Conservation (phyloP, 176 grass and related monocot species). For the Oryza australiensis region DNA sequence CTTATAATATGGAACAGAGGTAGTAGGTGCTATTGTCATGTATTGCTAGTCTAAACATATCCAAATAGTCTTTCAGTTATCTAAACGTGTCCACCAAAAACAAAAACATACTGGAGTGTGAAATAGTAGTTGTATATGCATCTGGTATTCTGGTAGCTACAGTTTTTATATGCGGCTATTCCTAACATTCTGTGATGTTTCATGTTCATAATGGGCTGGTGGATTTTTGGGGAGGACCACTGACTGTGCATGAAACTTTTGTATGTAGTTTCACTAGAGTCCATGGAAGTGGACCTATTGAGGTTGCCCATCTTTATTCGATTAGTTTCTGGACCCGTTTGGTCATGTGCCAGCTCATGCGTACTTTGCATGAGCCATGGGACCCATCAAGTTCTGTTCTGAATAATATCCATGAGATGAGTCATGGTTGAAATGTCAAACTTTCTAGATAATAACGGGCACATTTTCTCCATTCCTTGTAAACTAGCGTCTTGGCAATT, state of each 20-base stretch:
- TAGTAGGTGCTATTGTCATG: background rate
- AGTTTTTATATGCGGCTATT: conserved; percentile 11
- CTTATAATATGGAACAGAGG: too few relatives aligned
- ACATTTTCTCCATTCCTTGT: background rate
- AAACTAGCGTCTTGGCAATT: background rate
- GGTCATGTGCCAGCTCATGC: conserved; percentile 19
- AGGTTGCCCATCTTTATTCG: conserved; percentile 25
- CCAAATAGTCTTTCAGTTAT: background rate
- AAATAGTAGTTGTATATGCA: conserved; percentile 13
- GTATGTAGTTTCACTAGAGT: conserved; percentile 17
- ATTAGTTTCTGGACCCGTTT: conserved; percentile 28
- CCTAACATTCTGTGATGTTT: conserved; percentile 22
- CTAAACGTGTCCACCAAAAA: background rate
- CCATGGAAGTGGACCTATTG: background rate
- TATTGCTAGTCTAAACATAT: background rate
- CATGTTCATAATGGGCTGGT: conserved; percentile 7
- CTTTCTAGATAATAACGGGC: conserved; percentile 2
- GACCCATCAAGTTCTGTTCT: background rate
- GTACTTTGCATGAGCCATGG: conserved; percentile 27
- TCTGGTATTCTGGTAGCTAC: conserved; percentile 1
- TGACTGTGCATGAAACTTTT: conserved; percentile 16
- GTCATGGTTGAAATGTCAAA: background rate
- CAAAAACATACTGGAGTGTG: background rate
- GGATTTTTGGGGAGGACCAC: conserved; percentile 6
- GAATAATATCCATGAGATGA: background rate